These are phyloP conservation scores for Globisporangium cystogenes DNA, from an alignment of 352 stramenopile genomes.

Conservation along the genomic window DNA sequence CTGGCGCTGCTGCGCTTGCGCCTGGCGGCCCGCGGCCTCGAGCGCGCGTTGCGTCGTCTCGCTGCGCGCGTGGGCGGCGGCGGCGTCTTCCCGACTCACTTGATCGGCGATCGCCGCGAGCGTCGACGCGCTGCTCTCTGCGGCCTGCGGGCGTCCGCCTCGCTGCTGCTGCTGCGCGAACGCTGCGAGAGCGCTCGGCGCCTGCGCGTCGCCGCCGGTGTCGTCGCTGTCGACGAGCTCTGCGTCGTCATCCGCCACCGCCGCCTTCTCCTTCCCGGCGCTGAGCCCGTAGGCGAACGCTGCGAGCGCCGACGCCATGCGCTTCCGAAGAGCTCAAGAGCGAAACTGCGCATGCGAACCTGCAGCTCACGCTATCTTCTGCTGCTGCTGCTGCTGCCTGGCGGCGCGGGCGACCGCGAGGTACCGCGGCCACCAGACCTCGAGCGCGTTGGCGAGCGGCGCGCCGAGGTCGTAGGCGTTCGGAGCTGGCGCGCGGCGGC, in stretches of 20 bases:
- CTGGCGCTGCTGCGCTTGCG: constrained; percentile 12
- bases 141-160: too few relatives aligned
- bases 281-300: constrained; percentile 3
- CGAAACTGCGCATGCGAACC: background rate
- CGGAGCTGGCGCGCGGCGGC: background rate
- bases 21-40: constrained; percentile 21
- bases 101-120: constrained; percentile 24
- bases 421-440: constrained; percentile 29
- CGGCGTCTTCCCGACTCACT: constrained; percentile 31
- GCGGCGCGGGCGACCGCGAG: constrained; percentile 10
- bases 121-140: constrained; percentile 7
- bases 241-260: constrained; percentile 15
- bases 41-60: constrained; percentile 22
- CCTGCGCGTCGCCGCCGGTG: background rate
- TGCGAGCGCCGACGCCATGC: constrained; percentile 8
- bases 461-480: constrained; percentile 16
- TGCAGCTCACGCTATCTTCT: too few relatives aligned
- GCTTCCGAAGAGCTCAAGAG: too few relatives aligned
- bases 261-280: background rate
- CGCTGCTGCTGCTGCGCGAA: constrained; percentile 26
- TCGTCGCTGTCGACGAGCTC: constrained; percentile 23
- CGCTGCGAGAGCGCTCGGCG: constrained; percentile 15
- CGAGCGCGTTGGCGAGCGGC: constrained; percentile 16
- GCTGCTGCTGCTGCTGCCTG: too few relatives aligned
- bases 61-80: constrained; percentile 10